These are phyloP conservation scores for Cystobasidium slooffiae DNA, from an alignment of 1,284 basidiomycete species.

Conservation along the genomic window DNA sequence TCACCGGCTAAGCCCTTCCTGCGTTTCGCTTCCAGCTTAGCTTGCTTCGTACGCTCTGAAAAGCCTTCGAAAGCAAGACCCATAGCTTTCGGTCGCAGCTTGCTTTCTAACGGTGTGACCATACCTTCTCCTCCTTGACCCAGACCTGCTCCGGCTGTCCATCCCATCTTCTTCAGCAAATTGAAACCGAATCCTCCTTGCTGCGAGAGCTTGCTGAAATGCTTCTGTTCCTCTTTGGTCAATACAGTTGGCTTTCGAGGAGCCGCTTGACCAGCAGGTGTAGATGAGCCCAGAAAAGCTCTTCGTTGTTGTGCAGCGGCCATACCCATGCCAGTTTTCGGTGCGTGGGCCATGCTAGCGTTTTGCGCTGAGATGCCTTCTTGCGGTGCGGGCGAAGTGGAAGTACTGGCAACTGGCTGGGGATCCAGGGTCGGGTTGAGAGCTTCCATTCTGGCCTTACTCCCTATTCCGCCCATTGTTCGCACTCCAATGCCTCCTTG, in stretches of 20 bases:
- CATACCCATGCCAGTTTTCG: slow-evolving; percentile 15
- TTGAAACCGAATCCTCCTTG: slow-evolving; percentile 74
- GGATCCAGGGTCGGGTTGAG: slow-evolving; percentile 14
- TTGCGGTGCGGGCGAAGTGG: slow-evolving; percentile 4
- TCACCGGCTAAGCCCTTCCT: slow-evolving; percentile 39
- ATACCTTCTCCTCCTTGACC: slow-evolving; percentile 81
- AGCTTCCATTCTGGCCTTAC: slow-evolving; percentile 5
- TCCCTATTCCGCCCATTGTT: slow-evolving; percentile 32
- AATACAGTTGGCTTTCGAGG: slow-evolving; percentile 60
- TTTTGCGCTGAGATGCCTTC: background rate
- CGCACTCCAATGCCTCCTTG: slow-evolving; percentile 56
- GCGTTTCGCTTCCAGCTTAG: slow-evolving; percentile 69
- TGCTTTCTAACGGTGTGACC: slow-evolving; percentile 82
- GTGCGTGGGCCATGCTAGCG: background rate
- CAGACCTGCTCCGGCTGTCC: slow-evolving; percentile 82
- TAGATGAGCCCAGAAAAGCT: slow-evolving; percentile 45
- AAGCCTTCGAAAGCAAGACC: slow-evolving; percentile 87
- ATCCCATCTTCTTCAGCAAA: slow-evolving; percentile 92
- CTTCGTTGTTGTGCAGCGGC: slow-evolving; percentile 43
- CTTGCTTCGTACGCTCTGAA: slow-evolving; percentile 85
- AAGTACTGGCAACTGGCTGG: slow-evolving; percentile 33
- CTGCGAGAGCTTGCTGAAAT: slow-evolving; percentile 73
- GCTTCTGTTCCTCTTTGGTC: slow-evolving; percentile 68
- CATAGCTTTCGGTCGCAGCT: slow-evolving; percentile 74
- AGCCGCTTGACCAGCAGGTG: slow-evolving; percentile 13